Evolutionary conservation across 768 basidiomycete genomes (phyloP), one percentile per base, ranked within the genome.

Genomic region (Mycena albidolilacea): DNA sequence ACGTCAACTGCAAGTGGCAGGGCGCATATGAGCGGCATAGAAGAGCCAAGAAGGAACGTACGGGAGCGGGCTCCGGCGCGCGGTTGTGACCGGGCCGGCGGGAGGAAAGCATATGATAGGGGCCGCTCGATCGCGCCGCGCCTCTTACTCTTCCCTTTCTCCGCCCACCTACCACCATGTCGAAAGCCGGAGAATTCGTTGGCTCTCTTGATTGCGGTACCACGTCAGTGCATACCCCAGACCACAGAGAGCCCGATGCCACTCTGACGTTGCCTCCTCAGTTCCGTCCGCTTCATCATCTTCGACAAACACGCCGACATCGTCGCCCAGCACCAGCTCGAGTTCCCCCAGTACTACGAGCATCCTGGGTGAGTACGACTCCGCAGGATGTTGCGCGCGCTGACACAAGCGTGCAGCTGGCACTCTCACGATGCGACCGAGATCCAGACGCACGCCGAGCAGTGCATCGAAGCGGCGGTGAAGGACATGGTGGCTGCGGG

Each of bases 151-250:
- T 23, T 30, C 37, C 35, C 46, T 57, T n/a, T 1, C 37, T 38
- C 37, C 55, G 62, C 69, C 52, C 41, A 43, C n/a, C 39, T 3
- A 43, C 30, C 30, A 41, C 67, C 73, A 81, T 84, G 64, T 83
- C 87, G 64, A 91, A 89, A 78, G 88, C 90, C 77, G 92, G 91
- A 71, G 92, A 96, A 80, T 96, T 97, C 81, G 92, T 98, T 55
- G 97, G 95, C 67, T 95, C 95, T 62, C 86, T 98, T 71, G 97
- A 98, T 82, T 97, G 97, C 79, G 97, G 97, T 50, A 98, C 97
- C 61, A 98, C 97, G 96, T 97, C 77, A 80, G 94, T 84, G 17
- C 19, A 44, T 19, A 11, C 46, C 43, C 10, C 4, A 9, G 38
- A 50, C 21, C n/a, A 39, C 58, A n/a, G 58, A n/a, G 10, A 38